These are phyloP conservation scores for Podila epigama DNA, from an alignment of 192 early-diverging fungal genomes.

Conservation along the genomic window DNA sequence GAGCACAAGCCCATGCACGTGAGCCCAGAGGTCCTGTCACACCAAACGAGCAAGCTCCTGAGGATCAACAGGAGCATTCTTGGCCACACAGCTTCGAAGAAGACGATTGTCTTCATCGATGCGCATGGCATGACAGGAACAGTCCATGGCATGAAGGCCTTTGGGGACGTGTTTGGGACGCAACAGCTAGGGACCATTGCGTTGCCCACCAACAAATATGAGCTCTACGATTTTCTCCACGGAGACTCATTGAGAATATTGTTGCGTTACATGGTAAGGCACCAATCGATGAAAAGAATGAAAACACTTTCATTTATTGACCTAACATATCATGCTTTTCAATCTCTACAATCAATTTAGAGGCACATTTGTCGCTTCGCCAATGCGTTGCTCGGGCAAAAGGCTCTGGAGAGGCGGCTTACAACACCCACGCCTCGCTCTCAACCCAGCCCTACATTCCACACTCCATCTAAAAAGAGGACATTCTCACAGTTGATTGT, in stretches of 20 bases:
- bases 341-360: too few species aligned
- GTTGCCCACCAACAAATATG: constrained; percentile 17
- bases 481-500: too few species aligned
- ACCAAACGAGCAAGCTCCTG: constrained; percentile 21
- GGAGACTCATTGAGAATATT: constrained; percentile 4
- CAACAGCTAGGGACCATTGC: constrained; percentile 9
- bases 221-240: constrained; percentile 15
- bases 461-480: too few species aligned
- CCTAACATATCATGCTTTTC: too few species aligned
- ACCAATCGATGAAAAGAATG: too few species aligned
- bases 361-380: too few species aligned
- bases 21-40: background rate
- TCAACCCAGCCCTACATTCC: too few species aligned
- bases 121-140: constrained; percentile 12
- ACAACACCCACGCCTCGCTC: too few species aligned
- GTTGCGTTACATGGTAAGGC: constrained; percentile 22
- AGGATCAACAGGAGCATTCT: constrained; percentile 32
- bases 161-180: constrained; percentile 17
- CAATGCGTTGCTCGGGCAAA: too few species aligned
- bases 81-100: constrained; percentile 1
- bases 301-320: too few species aligned
- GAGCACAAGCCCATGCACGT: constrained; percentile 22
- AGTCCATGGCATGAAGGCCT: constrained; percentile 17
- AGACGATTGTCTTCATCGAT: constrained; percentile 16
- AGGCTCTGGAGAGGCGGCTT: too few species aligned